Percentiles rank a stretch among this genome's conserved stretches.
Conservation (phyloP, 805 yeast species). For the Teunomyces gatunensis region DNA sequence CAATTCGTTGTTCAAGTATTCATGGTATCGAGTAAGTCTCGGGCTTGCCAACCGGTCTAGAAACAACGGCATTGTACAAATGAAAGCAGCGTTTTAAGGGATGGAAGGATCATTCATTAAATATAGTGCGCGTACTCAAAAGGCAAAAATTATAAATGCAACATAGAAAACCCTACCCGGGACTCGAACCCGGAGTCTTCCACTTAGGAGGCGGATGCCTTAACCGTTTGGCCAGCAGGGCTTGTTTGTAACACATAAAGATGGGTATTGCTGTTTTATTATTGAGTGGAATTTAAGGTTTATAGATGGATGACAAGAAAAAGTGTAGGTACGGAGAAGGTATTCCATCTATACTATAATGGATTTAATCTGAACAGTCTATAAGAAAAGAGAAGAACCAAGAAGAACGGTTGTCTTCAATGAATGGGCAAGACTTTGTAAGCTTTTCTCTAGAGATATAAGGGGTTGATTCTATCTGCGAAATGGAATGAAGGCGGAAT, state of each 20-base stretch:
- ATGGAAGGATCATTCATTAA: background rate
- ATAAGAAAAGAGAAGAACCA: too few relatives aligned
- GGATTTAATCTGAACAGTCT: too few relatives aligned
- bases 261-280: background rate
- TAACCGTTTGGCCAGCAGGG: conserved; percentile 56
- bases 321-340: too few relatives aligned
- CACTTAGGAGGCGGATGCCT: conserved; percentile 48
- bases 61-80: background rate
- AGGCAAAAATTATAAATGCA: too few relatives aligned
- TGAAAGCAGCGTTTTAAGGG: background rate
- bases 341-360: too few relatives aligned
- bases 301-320: too few relatives aligned
- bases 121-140: background rate
- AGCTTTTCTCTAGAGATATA: too few relatives aligned
- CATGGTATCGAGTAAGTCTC: background rate
- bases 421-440: too few relatives aligned
- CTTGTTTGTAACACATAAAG: conserved; percentile 11
- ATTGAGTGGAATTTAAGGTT: background rate
- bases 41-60: background rate
- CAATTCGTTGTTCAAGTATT: background rate
- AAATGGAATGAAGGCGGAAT: background rate
- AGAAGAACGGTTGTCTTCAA: too few relatives aligned
- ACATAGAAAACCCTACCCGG: conserved; percentile 30
- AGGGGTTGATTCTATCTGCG: too few relatives aligned
- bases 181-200: conserved; percentile 40